Percentiles rank a stretch among this genome's conserved stretches.
phyloP scores from a whole-genome alignment of 345 rosid species.

The Zanthoxylum bungeanum region DNA sequence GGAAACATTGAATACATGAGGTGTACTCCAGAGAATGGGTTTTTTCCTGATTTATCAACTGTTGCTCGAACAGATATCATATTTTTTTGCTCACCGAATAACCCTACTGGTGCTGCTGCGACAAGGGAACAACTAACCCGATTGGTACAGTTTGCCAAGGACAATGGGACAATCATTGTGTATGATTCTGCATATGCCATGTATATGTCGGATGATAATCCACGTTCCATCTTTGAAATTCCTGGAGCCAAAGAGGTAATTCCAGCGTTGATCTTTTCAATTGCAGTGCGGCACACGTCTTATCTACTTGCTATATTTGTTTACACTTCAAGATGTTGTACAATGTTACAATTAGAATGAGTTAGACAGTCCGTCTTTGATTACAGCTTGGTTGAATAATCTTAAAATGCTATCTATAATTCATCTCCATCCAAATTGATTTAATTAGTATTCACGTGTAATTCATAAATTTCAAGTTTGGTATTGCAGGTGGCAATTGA shows the following conservation, averaged over 20 bases:
- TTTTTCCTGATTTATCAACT: constrained; percentile 84
- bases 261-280: neutral
- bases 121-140: constrained; percentile 75
- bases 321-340: too few species aligned
- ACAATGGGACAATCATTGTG: constrained; percentile 86
- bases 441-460: neutral
- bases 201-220: constrained; percentile 85
- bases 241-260: constrained; percentile 96
- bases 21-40: constrained; percentile 88
- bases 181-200: constrained; percentile 94
- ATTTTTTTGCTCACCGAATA: constrained; percentile 95
- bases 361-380: too few species aligned
- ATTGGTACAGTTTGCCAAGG: constrained; percentile 80
- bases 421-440: neutral
- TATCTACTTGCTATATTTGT: too few species aligned
- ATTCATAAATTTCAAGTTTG: constrained; percentile 1
- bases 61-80: constrained; percentile 76
- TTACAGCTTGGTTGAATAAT: neutral
- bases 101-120: constrained; percentile 95
- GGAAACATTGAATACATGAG: constrained; percentile 89
- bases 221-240: constrained; percentile 87
- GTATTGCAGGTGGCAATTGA: constrained; percentile 79
- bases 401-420: neutral
- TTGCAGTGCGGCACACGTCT: neutral
- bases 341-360: too few species aligned